Evolutionary conservation across 2,329 filamentous ascomycete genomes (phyloP).

Genomic region (Beauveria australis): DNA sequence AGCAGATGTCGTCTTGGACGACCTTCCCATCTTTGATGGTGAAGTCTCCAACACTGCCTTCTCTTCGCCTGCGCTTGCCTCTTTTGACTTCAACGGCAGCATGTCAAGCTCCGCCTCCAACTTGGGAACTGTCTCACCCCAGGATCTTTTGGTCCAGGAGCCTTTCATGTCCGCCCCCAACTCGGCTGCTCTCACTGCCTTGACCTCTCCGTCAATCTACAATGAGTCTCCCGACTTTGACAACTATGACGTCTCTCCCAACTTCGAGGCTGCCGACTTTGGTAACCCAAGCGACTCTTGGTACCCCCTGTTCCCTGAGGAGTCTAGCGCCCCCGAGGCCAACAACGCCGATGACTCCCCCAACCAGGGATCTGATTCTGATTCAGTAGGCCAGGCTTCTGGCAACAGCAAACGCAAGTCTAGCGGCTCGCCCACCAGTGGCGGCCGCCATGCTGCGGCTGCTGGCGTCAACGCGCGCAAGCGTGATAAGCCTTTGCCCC

Average conservation of each 20-base stretch:
- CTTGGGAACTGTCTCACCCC: slow-evolving; percentile 71
- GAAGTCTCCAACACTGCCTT: slow-evolving; percentile 39
- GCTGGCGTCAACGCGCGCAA: slow-evolving; percentile 65
- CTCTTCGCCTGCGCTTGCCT: slow-evolving; percentile 44
- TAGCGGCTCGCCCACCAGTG: slow-evolving; percentile 32
- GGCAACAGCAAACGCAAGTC: slow-evolving; percentile 40
- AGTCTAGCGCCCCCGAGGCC: slow-evolving; percentile 21
- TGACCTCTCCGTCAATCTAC: slow-evolving; percentile 77
- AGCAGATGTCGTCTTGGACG: slow-evolving; percentile 49
- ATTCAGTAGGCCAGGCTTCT: slow-evolving; percentile 33
- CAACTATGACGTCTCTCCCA: slow-evolving; percentile 69
- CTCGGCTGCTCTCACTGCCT: slow-evolving; percentile 70
- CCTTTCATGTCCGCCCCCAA: slow-evolving; percentile 68
- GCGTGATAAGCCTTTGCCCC: slow-evolving; percentile 72
- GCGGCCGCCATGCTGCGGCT: slow-evolving; percentile 55
- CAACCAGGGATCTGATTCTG: slow-evolving; percentile 35
- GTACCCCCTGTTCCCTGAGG: slow-evolving; percentile 65
- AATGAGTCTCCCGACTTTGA: slow-evolving; percentile 72
- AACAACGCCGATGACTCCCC: slow-evolving; percentile 33
- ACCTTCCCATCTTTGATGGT: slow-evolving; percentile 49
- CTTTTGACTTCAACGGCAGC: slow-evolving; percentile 43
- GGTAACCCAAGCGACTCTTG: slow-evolving; percentile 47
- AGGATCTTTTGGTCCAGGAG: slow-evolving; percentile 67
- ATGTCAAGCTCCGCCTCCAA: slow-evolving; percentile 43
- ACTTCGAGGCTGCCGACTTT: slow-evolving; percentile 56